Percentiles rank a stretch among this genome's conserved stretches.
These are phyloP conservation scores for Leishmania lainsoni DNA, from an alignment of 208 protist genomes.

Conservation along the genomic window DNA sequence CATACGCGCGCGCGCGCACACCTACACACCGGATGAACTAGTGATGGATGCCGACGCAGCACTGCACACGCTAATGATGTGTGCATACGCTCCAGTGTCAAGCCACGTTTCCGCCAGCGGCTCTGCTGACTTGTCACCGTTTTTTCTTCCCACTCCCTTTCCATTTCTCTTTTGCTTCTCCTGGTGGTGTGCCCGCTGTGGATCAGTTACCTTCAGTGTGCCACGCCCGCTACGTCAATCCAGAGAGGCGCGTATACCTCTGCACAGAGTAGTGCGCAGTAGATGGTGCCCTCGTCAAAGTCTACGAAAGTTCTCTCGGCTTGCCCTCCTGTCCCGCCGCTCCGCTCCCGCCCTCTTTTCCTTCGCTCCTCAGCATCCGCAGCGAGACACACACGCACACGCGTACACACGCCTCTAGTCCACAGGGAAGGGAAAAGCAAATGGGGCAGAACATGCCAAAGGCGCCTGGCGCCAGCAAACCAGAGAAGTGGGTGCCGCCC, in stretches of 20 bases:
- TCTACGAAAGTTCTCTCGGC: neutral
- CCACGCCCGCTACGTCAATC: neutral
- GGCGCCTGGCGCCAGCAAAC: conserved; percentile 43
- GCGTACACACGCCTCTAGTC: conserved; percentile 5
- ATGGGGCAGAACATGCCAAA: conserved; percentile 81
- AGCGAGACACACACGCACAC: neutral
- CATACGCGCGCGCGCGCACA: too few relatives aligned
- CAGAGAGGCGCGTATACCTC: neutral
- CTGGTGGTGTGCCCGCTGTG: neutral
- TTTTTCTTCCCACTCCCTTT: neutral
- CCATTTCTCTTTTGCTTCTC: conserved; percentile 8
- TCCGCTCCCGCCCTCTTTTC: neutral
- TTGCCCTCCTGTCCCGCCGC: neutral
- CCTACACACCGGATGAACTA: neutral
- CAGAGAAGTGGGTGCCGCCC: conserved; percentile 95
- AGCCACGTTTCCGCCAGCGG: neutral
- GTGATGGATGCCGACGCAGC: neutral
- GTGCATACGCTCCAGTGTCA: neutral
- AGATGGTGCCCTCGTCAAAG: neutral
- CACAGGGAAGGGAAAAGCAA: neutral
- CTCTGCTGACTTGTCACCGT: conserved; percentile 1
- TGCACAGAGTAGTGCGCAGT: neutral
- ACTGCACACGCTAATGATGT: neutral
- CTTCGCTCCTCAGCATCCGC: neutral
- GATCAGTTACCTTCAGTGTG: neutral